A percentile compares a stretch with the other conserved stretches of the same genome.
phyloP scores from a whole-genome alignment of 2,329 filamentous ascomycete genomes.

The Coniochaeta ligniaria region DNA sequence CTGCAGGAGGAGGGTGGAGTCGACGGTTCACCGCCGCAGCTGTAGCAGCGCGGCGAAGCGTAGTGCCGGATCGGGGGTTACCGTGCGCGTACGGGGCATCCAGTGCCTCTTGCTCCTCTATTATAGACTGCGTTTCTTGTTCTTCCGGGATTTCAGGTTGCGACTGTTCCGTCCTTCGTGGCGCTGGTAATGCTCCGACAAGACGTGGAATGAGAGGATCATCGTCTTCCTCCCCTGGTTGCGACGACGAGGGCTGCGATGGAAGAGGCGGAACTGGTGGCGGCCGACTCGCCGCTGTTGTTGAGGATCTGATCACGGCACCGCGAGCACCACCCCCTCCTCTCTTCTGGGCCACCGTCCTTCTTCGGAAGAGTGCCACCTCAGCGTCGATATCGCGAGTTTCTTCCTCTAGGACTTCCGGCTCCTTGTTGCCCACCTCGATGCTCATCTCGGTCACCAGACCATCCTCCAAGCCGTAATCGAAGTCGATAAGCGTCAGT shows the following conservation, averaged over 20 bases:
- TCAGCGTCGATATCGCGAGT: conserved; percentile 68
- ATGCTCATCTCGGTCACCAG: conserved; percentile 53
- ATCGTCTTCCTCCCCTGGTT: conserved; percentile 31
- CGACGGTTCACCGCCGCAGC: conserved; percentile 69
- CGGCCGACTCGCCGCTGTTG: conserved; percentile 28
- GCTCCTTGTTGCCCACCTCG: conserved; percentile 64
- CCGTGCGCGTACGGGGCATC: conserved; percentile 69
- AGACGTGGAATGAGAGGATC: conserved; percentile 47
- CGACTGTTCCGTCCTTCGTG: conserved; percentile 11
- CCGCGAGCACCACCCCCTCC: conserved; percentile 27
- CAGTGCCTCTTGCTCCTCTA: conserved; percentile 53
- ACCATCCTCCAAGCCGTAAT: conserved; percentile 52
- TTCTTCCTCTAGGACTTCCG: conserved; percentile 67
- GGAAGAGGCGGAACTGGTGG: conserved; percentile 22
- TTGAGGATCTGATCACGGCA: conserved; percentile 41
- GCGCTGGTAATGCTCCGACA: conserved; percentile 26
- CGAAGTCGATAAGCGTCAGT: conserved; percentile 67
- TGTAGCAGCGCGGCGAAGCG: conserved; percentile 64
- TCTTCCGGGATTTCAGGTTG: conserved; percentile 23
- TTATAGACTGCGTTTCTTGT: conserved; percentile 37
- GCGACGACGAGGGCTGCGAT: conserved; percentile 10
- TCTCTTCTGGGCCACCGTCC: conserved; percentile 61
- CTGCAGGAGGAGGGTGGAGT: conserved; percentile 51
- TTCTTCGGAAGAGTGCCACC: conserved; percentile 69
- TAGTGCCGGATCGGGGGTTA: conserved; percentile 62